Evolutionary conservation across 2,329 filamentous ascomycete species (phyloP).

Genomic region (Neofusicoccum cordaticola): DNA sequence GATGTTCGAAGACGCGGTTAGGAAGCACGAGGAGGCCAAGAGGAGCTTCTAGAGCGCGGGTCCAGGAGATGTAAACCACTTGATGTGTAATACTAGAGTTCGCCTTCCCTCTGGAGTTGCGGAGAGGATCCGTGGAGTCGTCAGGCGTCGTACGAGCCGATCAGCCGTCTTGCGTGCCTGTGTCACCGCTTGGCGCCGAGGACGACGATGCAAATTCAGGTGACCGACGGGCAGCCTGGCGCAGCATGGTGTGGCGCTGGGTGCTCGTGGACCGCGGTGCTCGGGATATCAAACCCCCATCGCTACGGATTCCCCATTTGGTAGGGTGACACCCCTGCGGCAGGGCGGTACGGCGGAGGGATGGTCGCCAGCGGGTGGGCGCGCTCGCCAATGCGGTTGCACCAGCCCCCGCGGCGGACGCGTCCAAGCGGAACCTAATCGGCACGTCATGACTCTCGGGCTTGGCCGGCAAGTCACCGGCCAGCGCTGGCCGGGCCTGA

Average conservation of each 20-base stretch:
- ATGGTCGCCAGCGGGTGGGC: too few species aligned
- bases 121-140: background rate
- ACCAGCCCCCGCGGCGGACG: background rate
- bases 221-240: background rate
- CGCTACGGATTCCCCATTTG: background rate
- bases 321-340: background rate
- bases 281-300: background rate
- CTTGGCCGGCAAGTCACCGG: background rate
- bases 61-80: background rate
- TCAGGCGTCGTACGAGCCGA: background rate
- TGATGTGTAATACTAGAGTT: conserved; percentile 6
- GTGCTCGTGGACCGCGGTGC: background rate
- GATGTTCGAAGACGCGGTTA: conserved; percentile 65
- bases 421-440: background rate
- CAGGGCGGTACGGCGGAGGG: background rate
- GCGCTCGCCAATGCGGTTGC: too few species aligned
- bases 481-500: background rate
- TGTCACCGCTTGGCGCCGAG: background rate
- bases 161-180: background rate
- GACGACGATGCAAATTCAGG: background rate
- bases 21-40: conserved; percentile 28
- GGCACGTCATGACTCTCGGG: background rate
- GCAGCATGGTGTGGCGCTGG: too few species aligned
- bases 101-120: background rate
- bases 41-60: background rate